Conservation (phyloP, 148 eudicot species). For the Cornus suecica region DNA sequence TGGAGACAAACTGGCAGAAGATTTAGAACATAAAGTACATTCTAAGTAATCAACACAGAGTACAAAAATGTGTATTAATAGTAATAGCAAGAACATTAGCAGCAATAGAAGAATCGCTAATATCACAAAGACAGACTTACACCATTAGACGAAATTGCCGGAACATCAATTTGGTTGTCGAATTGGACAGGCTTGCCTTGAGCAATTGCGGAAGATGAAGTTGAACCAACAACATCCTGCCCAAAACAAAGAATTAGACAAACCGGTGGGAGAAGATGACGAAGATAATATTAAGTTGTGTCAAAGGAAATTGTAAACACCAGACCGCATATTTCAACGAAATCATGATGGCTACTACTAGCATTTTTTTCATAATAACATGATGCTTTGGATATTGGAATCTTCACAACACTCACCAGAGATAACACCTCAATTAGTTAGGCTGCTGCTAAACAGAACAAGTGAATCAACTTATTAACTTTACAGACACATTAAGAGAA, state of each 20-base stretch:
- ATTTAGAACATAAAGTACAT: too few species aligned
- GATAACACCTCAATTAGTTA: background rate
- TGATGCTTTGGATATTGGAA: background rate
- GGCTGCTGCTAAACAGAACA: background rate
- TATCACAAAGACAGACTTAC: conserved; percentile 30
- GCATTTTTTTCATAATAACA: conserved; percentile 1
- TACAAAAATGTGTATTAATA: background rate
- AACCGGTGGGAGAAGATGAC: background rate
- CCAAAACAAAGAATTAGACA: background rate
- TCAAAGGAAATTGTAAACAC: background rate
- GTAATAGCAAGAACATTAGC: background rate
- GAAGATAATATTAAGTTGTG: background rate
- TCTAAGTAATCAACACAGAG: too few species aligned
- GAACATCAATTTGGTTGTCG: conserved; percentile 28
- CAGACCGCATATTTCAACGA: background rate
- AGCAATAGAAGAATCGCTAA: background rate
- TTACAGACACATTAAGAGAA: background rate
- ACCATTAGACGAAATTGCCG: conserved; percentile 30
- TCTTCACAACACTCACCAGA: background rate
- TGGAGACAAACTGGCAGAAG: too few species aligned
- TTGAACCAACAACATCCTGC: conserved; percentile 39
- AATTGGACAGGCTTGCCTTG: conserved; percentile 28
- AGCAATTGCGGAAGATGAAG: conserved; percentile 30
- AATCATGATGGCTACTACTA: conserved; percentile 42
- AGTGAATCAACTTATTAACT: background rate